Evolutionary conservation across 176 grass and related monocot genomes (phyloP).

Genomic region (Oryza coarctata): DNA sequence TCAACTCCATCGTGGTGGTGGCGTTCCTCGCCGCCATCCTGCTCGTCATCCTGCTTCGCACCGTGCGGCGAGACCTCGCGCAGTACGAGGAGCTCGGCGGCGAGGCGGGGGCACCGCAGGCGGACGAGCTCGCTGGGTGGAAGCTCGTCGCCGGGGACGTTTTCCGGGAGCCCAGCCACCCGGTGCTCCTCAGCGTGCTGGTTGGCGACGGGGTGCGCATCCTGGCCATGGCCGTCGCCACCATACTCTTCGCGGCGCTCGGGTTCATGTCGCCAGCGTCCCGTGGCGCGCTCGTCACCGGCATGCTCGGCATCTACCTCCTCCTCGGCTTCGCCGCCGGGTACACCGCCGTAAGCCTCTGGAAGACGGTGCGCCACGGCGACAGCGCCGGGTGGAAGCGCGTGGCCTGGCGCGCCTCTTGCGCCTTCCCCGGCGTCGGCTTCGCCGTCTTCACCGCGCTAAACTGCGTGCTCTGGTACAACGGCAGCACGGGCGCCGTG

Average conservation of each 20-base stretch:
- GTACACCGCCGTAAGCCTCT: slow-evolving; percentile 51
- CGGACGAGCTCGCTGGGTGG: slow-evolving; percentile 51
- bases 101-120: slow-evolving; percentile 6
- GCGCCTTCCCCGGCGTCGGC: slow-evolving; percentile 49
- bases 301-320: slow-evolving; percentile 68
- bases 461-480: slow-evolving; percentile 68
- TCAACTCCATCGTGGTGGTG: slow-evolving; percentile 62
- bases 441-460: slow-evolving; percentile 48
- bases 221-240: slow-evolving; percentile 58
- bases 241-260: slow-evolving; percentile 72
- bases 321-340: slow-evolving; percentile 45
- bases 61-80: slow-evolving; percentile 59
- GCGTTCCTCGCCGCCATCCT: slow-evolving; percentile 61
- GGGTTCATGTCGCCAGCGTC: slow-evolving; percentile 81
- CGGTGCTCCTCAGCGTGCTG: slow-evolving; percentile 53
- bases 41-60: slow-evolving; percentile 65
- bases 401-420: slow-evolving; percentile 45
- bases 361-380: slow-evolving; percentile 49
- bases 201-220: slow-evolving; percentile 68
- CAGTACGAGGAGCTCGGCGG: slow-evolving; percentile 51
- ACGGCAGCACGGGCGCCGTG: slow-evolving; percentile 66
- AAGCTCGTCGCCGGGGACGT: slow-evolving; percentile 55
- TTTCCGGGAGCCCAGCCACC: slow-evolving; percentile 49
- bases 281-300: slow-evolving; percentile 49
- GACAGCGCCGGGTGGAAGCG: slow-evolving; percentile 45